Evolutionary conservation across 2,329 filamentous ascomycete species (phyloP), one percentile per base, ranked within the genome.

Genomic region (Xylaria sp.): DNA sequence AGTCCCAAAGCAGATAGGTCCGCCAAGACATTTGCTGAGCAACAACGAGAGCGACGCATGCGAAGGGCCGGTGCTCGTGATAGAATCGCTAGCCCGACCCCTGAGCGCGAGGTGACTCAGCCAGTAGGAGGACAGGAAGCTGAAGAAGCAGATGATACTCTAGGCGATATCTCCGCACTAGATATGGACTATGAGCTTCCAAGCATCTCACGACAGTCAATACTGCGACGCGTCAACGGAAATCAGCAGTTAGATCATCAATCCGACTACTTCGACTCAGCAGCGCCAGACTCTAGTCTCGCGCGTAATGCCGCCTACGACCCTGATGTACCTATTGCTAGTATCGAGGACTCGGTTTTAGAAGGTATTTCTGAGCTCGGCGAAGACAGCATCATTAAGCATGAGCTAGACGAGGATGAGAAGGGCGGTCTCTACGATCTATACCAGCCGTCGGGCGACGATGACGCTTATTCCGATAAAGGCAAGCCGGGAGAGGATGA

Each of bases 171-270:
- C 74, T 86, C 87, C 63, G 82, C 86, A 12, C 80, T 90, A 66
- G 84, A 87, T 75, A 77, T 79, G 69, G 88, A 90, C 67, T 91
- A 91, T 74, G 86, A 91, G 72, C 82, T 91, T 15, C 93, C 92
- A 12, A 91, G 91, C 64, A 97, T 98, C 77, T 98, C 95, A 9
- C 89, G 95, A 46, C 96, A 98, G 79, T 97, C 94, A 0, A 98
- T 98, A 74, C 84, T 98, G 75, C 91, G 93, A 63, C 94, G 95
- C 71, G 91, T 98, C 65, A 93, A 96, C 78, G 93, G 86, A 56
- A 87, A 85, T 74, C 81, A 85, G 69, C 74, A 81, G 57, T 84
- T 87, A 54, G 87, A 90, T 23, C 82, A 84, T 67, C 85, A 89
- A 63, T 88, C 90, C 3, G 88, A 90, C 66, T 90, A 88, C 74